Percentiles rank a stretch among this genome's conserved stretches.
phyloP scores from a whole-genome alignment of 768 basidiomycete species.

The Tephrocybe sp. region DNA sequence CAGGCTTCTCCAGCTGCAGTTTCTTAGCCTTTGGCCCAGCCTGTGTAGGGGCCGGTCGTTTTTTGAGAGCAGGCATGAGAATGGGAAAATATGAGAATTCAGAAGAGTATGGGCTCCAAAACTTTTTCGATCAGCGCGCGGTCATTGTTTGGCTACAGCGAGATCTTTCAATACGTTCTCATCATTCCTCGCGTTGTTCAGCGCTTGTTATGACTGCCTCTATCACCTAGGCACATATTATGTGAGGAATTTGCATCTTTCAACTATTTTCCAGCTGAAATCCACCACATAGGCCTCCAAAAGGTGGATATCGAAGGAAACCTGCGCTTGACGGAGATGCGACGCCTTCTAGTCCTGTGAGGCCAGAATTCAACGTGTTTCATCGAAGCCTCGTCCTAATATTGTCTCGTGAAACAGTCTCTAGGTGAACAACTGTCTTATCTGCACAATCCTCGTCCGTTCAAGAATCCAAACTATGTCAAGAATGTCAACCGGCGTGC shows the following conservation, averaged over 20 bases:
- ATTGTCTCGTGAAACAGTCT: constrained; percentile 41
- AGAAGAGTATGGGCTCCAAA: constrained; percentile 3
- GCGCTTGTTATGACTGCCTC: not conserved
- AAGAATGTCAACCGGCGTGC: constrained; percentile 72
- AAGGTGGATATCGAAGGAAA: constrained; percentile 39
- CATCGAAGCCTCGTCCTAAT: not conserved
- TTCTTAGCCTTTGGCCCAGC: constrained; percentile 53
- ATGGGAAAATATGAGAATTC: not conserved
- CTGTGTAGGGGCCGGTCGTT: constrained; percentile 46
- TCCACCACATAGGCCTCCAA: constrained; percentile 37
- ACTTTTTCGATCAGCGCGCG: constrained; percentile 13
- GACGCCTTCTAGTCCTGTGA: constrained; percentile 41
- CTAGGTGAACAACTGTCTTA: constrained; percentile 76
- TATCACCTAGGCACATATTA: not conserved
- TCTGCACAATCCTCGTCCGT: constrained; percentile 65
- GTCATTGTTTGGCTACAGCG: constrained; percentile 10
- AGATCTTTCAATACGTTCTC: constrained; percentile 1
- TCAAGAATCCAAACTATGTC: constrained; percentile 70
- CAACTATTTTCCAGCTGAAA: not conserved
- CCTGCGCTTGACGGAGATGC: constrained; percentile 36
- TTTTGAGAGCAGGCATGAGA: constrained; percentile 42
- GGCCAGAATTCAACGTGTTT: constrained; percentile 7
- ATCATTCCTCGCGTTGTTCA: not conserved
- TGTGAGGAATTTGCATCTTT: not conserved
- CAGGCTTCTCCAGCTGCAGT: constrained; percentile 37